Evolutionary conservation across 371 early-diverging fungal species (phyloP), one percentile per base, ranked within the genome.

Genomic region (Mucor piriformis): DNA sequence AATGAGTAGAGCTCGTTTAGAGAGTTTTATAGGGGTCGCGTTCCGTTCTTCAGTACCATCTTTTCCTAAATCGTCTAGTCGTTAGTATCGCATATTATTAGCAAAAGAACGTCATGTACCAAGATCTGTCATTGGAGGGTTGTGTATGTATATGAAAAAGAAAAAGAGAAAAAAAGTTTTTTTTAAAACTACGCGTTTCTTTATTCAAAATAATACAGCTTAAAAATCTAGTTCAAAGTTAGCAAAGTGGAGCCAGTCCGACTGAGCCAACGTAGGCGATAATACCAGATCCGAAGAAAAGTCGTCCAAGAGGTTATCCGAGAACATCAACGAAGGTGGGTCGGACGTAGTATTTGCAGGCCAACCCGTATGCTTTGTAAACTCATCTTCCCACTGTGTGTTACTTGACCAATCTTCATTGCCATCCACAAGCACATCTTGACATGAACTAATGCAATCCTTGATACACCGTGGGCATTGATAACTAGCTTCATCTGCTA

Each of bases 391-490:
- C 29, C 29, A 29, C 29, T 29, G 29, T 29, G 29, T 29, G 8
- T 29, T 29, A 29, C 29, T 29, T 1, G 8, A 29, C 8, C 20
- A 27, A 6, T 15, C 44, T 37, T 15, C 44, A 47, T 11, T 47
- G 47, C 13, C 40, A 40, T 32, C 40, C 48, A 48, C n/a, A n/a
- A n/a, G n/a, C n/a, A n/a, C n/a, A n/a, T n/a, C n/a, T n/a, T 38
- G 16, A 61, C 49, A 15, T 40, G n/a, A n/a, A n/a, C n/a, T n/a
- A n/a, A n/a, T 21, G 23, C 43, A 44, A 16, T 42, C 58, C 15
- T 38, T 33, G 8, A 6, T 16, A 63, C 85, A 85, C 4, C 73
- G 52, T 10, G 82, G 76, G 59, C 85, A 85, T 46, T 61, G 66
- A 54, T 76, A 82, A 16, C 63, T 67, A 11, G 46, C 8, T 6